Conservation (phyloP, 192 early-diverging fungal species). For the Linnemannia exigua region DNA sequence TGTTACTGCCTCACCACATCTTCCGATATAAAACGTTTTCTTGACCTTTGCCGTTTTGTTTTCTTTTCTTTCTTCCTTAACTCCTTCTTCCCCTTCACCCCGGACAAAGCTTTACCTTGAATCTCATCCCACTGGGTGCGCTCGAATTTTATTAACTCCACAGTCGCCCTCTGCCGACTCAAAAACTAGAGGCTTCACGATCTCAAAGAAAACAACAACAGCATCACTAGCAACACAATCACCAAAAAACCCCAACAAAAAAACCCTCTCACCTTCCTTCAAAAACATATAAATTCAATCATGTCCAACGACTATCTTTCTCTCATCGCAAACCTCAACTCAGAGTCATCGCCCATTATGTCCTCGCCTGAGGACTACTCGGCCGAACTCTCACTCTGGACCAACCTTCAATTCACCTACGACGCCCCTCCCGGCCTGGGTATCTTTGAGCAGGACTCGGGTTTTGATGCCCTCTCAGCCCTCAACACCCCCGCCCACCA, state of each 20-base stretch:
- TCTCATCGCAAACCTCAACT: conserved; percentile 55
- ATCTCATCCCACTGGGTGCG: conserved; percentile 56
- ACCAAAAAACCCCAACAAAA: conserved; percentile 5
- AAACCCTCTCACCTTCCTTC: conserved; percentile 13
- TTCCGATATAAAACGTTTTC: conserved; percentile 14
- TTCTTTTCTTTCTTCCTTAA: conserved; percentile 1
- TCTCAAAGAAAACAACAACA: background rate
- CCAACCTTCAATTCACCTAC: conserved; percentile 79
- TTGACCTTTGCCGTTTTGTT: background rate
- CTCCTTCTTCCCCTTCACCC: conserved; percentile 31
- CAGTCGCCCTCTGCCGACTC: conserved; percentile 59
- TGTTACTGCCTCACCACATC: too few species aligned
- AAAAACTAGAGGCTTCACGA: conserved; percentile 13
- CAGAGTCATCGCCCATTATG: conserved; percentile 43
- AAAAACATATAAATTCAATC: background rate
- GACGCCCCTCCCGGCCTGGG: conserved; percentile 71
- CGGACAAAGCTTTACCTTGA: conserved; percentile 27
- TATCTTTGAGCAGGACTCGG: conserved; percentile 63
- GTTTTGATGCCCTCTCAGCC: conserved; percentile 40
- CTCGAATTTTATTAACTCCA: conserved; percentile 5
- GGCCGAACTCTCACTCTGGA: conserved; percentile 77
- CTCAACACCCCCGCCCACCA: conserved; percentile 41
- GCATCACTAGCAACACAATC: background rate
- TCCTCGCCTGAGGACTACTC: conserved; percentile 70
- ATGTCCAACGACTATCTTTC: conserved; percentile 50